These are phyloP conservation scores for Suhomyces guaymorum DNA, from an alignment of 1,139 yeast genomes.

Conservation along the genomic window DNA sequence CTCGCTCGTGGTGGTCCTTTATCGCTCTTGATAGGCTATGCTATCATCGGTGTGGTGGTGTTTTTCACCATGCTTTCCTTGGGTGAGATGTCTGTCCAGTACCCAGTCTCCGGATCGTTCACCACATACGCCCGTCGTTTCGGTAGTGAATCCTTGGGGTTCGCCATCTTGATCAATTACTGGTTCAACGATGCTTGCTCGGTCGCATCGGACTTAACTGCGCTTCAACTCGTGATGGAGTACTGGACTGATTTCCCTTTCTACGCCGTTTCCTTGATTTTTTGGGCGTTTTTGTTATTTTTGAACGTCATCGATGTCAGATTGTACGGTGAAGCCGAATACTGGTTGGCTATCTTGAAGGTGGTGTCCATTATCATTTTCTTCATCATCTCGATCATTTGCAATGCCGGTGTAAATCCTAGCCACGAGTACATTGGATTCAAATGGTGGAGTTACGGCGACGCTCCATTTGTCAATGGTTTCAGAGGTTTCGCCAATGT, in stretches of 20 bases:
- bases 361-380: constrained; percentile 42
- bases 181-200: constrained; percentile 68
- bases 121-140: constrained; percentile 59
- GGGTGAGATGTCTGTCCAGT: constrained; percentile 66
- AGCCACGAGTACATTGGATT: constrained; percentile 40
- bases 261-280: constrained; percentile 57
- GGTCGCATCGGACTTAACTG: constrained; percentile 63
- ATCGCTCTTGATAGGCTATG: constrained; percentile 57
- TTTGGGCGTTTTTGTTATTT: constrained; percentile 55
- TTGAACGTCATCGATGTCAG: constrained; percentile 57
- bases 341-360: constrained; percentile 40
- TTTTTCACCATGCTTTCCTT: constrained; percentile 59
- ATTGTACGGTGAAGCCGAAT: constrained; percentile 47
- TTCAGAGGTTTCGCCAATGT: constrained; percentile 41
- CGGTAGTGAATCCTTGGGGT: constrained; percentile 63
- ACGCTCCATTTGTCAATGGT: constrained; percentile 45
- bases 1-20: constrained; percentile 66
- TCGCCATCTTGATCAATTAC: constrained; percentile 61
- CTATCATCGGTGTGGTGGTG: constrained; percentile 59
- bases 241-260: constrained; percentile 66
- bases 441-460: constrained; percentile 39
- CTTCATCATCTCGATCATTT: constrained; percentile 40
- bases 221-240: constrained; percentile 55
- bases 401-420: constrained; percentile 34
- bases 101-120: constrained; percentile 66